Evolutionary conservation across 257 asterid species (phyloP).

Genomic region (Solanum peruvianum): DNA sequence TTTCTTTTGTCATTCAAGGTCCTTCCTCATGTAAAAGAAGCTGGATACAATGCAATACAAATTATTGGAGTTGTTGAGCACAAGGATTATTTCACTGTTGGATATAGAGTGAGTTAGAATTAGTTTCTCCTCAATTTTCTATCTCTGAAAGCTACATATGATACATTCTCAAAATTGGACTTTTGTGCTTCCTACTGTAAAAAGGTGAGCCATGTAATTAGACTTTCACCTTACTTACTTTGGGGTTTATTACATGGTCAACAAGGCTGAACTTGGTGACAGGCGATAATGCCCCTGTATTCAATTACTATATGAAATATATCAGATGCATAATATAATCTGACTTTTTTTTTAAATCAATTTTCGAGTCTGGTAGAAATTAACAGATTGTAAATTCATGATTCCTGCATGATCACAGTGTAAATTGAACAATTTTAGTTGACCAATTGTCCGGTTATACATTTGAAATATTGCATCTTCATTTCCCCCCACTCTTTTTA

Average conservation of each 20-base stretch:
- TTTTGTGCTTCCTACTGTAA: not conserved
- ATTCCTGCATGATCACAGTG: not conserved
- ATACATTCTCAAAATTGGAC: not conserved
- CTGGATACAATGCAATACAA: constrained; percentile 92
- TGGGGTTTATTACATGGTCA: not conserved
- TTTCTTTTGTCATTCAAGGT: constrained; percentile 36
- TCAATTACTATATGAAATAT: not conserved
- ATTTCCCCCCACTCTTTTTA: not conserved
- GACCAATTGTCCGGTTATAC: not conserved
- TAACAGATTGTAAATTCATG: not conserved
- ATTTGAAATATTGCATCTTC: not conserved
- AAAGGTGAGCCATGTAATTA: not conserved
- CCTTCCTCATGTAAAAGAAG: constrained; percentile 79
- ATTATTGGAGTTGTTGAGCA: constrained; percentile 89
- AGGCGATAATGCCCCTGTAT: not conserved
- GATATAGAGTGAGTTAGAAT: constrained; percentile 66
- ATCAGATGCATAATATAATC: not conserved
- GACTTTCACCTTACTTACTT: not conserved
- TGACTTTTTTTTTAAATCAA: not conserved
- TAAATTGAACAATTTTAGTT: not conserved
- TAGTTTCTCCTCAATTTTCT: not conserved
- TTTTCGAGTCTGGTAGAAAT: not conserved
- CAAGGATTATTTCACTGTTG: constrained; percentile 85
- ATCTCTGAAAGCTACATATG: not conserved
- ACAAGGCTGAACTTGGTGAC: not conserved